Conservation (phyloP, 345 rosid genomes). For the Eucalyptus erythrocorys region DNA sequence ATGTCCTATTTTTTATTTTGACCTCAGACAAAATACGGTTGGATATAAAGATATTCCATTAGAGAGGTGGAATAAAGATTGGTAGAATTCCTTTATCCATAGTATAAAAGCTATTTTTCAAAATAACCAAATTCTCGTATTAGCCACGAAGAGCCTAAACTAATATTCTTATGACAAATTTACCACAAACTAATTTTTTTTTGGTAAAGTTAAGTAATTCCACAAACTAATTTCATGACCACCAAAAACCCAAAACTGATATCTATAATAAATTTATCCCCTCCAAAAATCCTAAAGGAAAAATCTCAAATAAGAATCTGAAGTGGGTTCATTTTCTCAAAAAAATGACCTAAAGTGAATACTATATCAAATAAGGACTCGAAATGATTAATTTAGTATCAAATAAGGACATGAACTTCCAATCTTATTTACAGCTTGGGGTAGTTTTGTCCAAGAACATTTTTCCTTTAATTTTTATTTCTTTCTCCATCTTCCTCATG, state of each 20-base stretch:
- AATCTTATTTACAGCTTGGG: too few relatives aligned
- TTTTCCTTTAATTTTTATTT: too few relatives aligned
- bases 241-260: accelerated
- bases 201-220: too few relatives aligned
- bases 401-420: too few relatives aligned
- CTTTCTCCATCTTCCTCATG: too few relatives aligned
- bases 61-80: neutral
- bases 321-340: too few relatives aligned
- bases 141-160: accelerated
- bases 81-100: neutral
- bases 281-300: too few relatives aligned
- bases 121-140: neutral
- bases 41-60: neutral
- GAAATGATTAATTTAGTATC: too few relatives aligned
- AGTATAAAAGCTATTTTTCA: neutral
- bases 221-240: accelerated
- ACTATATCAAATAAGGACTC: accelerated
- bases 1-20: neutral
- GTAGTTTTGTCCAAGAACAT: too few relatives aligned
- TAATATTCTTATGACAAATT: accelerated
- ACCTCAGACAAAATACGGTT: neutral
- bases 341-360: accelerated
- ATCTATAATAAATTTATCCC: too few relatives aligned
- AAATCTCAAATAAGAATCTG: too few relatives aligned
- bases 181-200: too few relatives aligned